Conservation (phyloP, 371 early-diverging fungal species). For the Quaeritorhiza haematococci region DNA sequence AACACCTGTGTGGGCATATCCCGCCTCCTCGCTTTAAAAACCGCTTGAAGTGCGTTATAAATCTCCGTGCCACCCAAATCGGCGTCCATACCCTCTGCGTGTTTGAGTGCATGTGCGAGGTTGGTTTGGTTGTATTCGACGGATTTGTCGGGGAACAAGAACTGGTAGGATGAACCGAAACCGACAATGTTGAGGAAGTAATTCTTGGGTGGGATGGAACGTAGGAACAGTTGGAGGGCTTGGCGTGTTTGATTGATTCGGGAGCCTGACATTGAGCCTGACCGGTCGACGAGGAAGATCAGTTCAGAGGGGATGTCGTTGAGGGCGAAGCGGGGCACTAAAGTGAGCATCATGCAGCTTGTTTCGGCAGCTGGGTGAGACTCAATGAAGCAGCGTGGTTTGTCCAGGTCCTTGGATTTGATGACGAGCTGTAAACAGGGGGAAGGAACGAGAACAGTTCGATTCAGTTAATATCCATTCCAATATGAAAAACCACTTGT, state of each 20-base stretch:
- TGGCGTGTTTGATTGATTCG: slow-evolving; percentile 12
- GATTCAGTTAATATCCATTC: background rate
- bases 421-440: slow-evolving; percentile 21
- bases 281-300: slow-evolving; percentile 42
- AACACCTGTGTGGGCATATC: slow-evolving; percentile 40
- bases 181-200: slow-evolving; percentile 49
- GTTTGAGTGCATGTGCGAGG: slow-evolving; percentile 23
- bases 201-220: slow-evolving; percentile 33
- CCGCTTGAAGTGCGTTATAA: slow-evolving; percentile 21
- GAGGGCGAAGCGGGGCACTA: slow-evolving; percentile 40
- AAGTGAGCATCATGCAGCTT: slow-evolving; percentile 30
- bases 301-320: slow-evolving; percentile 36
- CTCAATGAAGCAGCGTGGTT: slow-evolving; percentile 34
- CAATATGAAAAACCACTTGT: no score
- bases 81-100: slow-evolving; percentile 25
- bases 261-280: slow-evolving; percentile 21
- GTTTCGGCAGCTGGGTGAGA: slow-evolving; percentile 32
- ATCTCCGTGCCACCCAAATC: slow-evolving; percentile 47
- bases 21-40: slow-evolving; percentile 15
- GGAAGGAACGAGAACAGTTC: background rate
- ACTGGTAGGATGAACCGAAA: slow-evolving; percentile 27
- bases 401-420: slow-evolving; percentile 19
- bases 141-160: slow-evolving; percentile 31
- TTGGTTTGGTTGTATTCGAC: slow-evolving; percentile 23
- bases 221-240: slow-evolving; percentile 31